Base-by-base conservation (phyloP, 352 stramenopile species). In the Phytophthora vignae region DNA sequence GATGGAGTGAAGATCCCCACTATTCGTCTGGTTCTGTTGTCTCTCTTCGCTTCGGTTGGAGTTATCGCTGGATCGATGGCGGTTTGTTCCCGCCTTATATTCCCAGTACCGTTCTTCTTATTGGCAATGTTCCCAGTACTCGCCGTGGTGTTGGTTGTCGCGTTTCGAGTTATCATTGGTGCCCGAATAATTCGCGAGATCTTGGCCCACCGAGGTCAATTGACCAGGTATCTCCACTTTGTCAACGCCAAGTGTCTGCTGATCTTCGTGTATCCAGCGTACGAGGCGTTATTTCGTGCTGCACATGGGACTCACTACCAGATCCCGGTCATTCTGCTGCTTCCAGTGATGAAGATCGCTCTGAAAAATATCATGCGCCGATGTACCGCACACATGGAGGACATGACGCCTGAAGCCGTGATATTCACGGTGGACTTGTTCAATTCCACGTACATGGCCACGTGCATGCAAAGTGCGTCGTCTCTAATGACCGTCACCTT, bases 311-410 rank as follows among this genome's bases (percentile, higher is more conserved):
- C 50, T 6, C 46, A 31, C 3, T 63, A 59, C 19, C 56, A 72
- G 40, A 14, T 62, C 12, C 3, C 33, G 1, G 65, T 57, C 5
- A 53, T 67, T 38, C 14, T 67, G 2, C 17, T 74, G 0, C 48
- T 82, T 3, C 58, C 69, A 19, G 17, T 81, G 3, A 60, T 84
- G 4, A 78, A 80, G 33, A 38, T 73, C 3, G 4, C 55, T 11
- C 52, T 84, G 11, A 65, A 61, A n/a, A 69, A 74, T 29, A 19
- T 65, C 5, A 46, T 74, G 22, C 31, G 50, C 2, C 36, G 33
- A 14, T 54, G 44, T 17, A 58, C 42, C 4, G 14, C 36, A 7
- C 54, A 74, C 48, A 49, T 74, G n/a, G 67, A 69, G n/a, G 67
- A 74, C 25, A 52, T 57, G n/a, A 60, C 57, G n/a, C 67, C 67